Conservation (phyloP, 2,329 filamentous ascomycete genomes). For the Pseudocercospora fuligena region DNA sequence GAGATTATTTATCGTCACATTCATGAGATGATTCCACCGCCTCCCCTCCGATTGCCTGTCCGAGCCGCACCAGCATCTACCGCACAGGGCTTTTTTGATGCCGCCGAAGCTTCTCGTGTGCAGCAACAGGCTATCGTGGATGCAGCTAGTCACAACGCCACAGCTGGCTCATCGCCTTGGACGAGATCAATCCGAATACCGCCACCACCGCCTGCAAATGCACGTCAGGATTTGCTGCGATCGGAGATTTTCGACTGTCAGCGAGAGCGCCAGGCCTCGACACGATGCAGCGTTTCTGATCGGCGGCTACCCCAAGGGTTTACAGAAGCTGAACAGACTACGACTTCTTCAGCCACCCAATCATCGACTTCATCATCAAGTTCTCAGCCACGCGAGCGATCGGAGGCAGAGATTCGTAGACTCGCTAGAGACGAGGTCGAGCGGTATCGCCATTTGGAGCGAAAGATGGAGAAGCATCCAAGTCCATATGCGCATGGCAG, state of each 20-base stretch:
- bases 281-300: neutral
- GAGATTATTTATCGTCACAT: conserved; percentile 23
- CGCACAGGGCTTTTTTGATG: conserved; percentile 27
- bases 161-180: neutral
- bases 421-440: conserved; percentile 43
- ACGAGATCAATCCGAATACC: conserved; percentile 2
- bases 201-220: conserved; percentile 2
- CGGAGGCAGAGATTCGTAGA: conserved; percentile 35
- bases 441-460: conserved; percentile 41
- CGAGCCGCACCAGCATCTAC: conserved; percentile 15
- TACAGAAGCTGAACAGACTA: neutral
- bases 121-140: conserved; percentile 5
- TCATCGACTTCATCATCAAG: neutral
- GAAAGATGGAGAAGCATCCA: conserved; percentile 39
- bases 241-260: neutral
- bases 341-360: neutral
- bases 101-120: conserved; percentile 11
- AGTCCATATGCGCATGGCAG: conserved; percentile 39
- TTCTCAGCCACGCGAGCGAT: neutral
- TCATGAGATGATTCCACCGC: conserved; percentile 12
- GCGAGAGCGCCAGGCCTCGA: neutral
- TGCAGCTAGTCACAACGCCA: neutral
- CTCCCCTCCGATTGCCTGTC: conserved; percentile 8
- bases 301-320: neutral
- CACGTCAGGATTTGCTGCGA: neutral